Evolutionary conservation across 2,329 filamentous ascomycete genomes (phyloP).

Genomic region (Claviceps pazoutovae): DNA sequence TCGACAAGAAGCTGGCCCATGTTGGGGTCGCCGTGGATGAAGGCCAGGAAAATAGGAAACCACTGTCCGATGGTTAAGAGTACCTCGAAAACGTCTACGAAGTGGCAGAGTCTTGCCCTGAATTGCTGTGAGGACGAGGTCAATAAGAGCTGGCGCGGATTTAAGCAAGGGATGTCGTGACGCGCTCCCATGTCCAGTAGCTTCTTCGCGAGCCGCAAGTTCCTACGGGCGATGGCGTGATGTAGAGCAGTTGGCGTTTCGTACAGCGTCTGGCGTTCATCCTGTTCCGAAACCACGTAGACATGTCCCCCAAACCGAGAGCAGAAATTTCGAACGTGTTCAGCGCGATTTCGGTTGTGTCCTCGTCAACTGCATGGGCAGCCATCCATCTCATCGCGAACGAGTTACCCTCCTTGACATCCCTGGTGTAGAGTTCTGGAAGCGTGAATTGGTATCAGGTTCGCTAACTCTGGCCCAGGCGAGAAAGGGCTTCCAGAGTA

Average conservation of each 20-base stretch:
- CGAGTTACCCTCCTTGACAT: slow-evolving; percentile 1
- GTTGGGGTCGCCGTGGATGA: neutral
- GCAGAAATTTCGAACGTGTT: neutral
- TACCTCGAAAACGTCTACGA: neutral
- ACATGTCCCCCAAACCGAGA: neutral
- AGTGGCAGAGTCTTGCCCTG: neutral
- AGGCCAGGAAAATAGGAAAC: slow-evolving; percentile 1
- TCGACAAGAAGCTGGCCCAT: neutral
- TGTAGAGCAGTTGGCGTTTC: slow-evolving; percentile 1
- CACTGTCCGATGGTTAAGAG: neutral
- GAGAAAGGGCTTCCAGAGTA: neutral
- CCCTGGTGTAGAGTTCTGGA: neutral
- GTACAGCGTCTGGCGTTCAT: too few species aligned
- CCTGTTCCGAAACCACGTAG: neutral
- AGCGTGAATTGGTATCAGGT: neutral
- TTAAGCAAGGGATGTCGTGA: neutral
- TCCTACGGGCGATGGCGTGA: neutral
- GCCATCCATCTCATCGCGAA: slow-evolving; percentile 3
- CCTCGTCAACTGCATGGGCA: neutral
- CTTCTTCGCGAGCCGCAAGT: neutral
- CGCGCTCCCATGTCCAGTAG: neutral
- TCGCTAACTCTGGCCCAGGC: neutral
- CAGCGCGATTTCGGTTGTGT: neutral
- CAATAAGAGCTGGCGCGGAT: neutral
- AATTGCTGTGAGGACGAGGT: neutral